A percentile compares a stretch with the other conserved stretches of the same genome.
phyloP scores from a whole-genome alignment of 2,329 filamentous ascomycete genomes.

The Diplodia mutila region DNA sequence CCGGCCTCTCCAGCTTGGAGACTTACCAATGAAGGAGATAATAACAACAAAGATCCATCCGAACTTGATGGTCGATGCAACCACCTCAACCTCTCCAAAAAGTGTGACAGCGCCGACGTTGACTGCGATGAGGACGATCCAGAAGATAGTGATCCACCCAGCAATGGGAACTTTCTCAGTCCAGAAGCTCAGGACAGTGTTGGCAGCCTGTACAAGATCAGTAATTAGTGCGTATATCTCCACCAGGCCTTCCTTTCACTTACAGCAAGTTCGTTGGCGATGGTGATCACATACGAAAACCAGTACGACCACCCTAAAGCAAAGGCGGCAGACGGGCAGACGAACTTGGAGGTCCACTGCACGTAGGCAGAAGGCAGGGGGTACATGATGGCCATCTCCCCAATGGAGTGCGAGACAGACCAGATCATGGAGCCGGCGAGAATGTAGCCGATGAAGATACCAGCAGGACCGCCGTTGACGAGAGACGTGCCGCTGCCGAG shows the following conservation, averaged over 20 bases:
- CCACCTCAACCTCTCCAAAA: slow-evolving; percentile 53
- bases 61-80: slow-evolving; percentile 51
- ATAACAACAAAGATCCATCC: slow-evolving; percentile 55
- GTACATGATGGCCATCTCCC: slow-evolving; percentile 54
- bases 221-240: neutral
- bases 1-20: neutral
- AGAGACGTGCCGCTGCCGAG: slow-evolving; percentile 51
- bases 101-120: slow-evolving; percentile 50
- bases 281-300: slow-evolving; percentile 50
- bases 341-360: slow-evolving; percentile 53
- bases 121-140: slow-evolving; percentile 44
- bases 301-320: slow-evolving; percentile 55
- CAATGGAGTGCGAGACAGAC: slow-evolving; percentile 52
- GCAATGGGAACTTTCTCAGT: slow-evolving; percentile 48
- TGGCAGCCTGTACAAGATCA: slow-evolving; percentile 38
- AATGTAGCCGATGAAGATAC: slow-evolving; percentile 51
- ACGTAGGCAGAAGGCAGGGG: slow-evolving; percentile 52
- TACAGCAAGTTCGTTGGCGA: slow-evolving; percentile 43
- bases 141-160: slow-evolving; percentile 52
- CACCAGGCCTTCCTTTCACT: neutral
- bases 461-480: slow-evolving; percentile 47
- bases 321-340: slow-evolving; percentile 49
- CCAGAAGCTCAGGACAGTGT: slow-evolving; percentile 52
- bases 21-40: slow-evolving; percentile 43
- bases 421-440: slow-evolving; percentile 48